Evolutionary conservation across 164 flowering plant species (phyloP).

Genomic region (Paratinospora sagittata): DNA sequence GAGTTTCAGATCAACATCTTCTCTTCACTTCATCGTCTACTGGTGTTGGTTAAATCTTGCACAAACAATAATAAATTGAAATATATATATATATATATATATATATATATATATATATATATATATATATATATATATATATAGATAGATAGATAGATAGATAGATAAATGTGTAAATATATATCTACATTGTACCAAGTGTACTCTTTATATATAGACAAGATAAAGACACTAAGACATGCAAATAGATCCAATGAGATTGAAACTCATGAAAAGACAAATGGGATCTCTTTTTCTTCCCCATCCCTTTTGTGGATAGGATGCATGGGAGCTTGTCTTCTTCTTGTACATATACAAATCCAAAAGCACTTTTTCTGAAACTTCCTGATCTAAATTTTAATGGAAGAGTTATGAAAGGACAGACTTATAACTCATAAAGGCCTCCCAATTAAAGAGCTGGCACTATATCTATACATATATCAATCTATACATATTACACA

Average conservation of each 20-base stretch:
- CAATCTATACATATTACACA: background rate
- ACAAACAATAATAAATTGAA: too few relatives aligned
- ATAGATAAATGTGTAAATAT: background rate
- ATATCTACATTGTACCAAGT: background rate
- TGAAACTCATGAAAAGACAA: slow-evolving; percentile 23
- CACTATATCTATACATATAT: background rate
- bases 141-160: too few relatives aligned
- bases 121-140: too few relatives aligned
- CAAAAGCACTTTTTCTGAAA: background rate
- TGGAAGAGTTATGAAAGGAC: background rate
- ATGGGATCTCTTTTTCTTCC: slow-evolving; percentile 23
- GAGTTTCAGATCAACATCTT: too few relatives aligned
- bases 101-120: too few relatives aligned
- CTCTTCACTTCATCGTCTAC: too few relatives aligned
- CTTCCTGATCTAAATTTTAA: background rate
- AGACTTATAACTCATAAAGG: background rate
- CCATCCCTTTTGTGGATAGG: slow-evolving; percentile 22
- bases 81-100: too few relatives aligned
- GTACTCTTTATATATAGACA: slow-evolving; percentile 8
- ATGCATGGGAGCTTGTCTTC: slow-evolving; percentile 14
- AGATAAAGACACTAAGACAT: slow-evolving; percentile 2
- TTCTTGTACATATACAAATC: background rate
- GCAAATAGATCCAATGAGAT: slow-evolving; percentile 8
- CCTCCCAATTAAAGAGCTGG: background rate
- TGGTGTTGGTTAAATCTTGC: too few relatives aligned